Percentiles rank a stretch among this genome's conserved stretches.
Conservation (phyloP, 768 basidiomycete species). For the Pleurotus giganteus region DNA sequence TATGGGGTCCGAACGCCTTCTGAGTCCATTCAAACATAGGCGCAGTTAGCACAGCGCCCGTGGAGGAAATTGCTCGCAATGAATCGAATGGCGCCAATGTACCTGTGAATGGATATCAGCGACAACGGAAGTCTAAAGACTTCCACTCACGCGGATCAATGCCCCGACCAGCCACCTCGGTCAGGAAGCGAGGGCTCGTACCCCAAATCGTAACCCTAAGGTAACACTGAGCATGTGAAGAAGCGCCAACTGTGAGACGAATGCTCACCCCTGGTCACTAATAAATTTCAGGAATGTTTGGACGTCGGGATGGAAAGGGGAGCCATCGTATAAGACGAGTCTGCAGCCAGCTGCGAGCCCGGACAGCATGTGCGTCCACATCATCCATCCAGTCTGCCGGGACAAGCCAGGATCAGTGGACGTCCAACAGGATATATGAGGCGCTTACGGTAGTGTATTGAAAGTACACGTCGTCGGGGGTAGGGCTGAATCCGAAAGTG, state of each 20-base stretch:
- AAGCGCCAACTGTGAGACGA: not conserved
- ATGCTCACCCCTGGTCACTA: slow-evolving; percentile 50
- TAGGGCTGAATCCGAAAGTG: slow-evolving; percentile 38
- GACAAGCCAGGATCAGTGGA: no score
- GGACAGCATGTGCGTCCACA: slow-evolving; percentile 70
- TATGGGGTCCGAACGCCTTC: slow-evolving; percentile 50
- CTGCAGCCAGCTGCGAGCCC: slow-evolving; percentile 52
- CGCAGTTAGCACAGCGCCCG: slow-evolving; percentile 65
- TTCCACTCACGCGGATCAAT: slow-evolving; percentile 48
- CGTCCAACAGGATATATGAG: no score
- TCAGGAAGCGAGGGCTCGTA: slow-evolving; percentile 64
- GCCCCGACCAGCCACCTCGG: slow-evolving; percentile 55
- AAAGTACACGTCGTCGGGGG: slow-evolving; percentile 57
- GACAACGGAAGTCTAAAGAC: slow-evolving; percentile 46
- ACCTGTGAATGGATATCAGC: slow-evolving; percentile 39
- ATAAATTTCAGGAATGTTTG: slow-evolving; percentile 54
- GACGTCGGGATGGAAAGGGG: slow-evolving; percentile 62
- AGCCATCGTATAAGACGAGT: slow-evolving; percentile 63
- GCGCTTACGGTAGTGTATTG: slow-evolving; percentile 66
- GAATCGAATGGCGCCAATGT: slow-evolving; percentile 52
- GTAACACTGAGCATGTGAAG: not conserved
- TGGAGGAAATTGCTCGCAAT: slow-evolving; percentile 50
- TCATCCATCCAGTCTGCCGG: slow-evolving; percentile 74
- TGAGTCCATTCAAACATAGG: slow-evolving; percentile 69
- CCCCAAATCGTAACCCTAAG: slow-evolving; percentile 36